A percentile compares a stretch with the other conserved stretches of the same genome.
Evolutionary conservation across 345 rosid genomes (phyloP).

Genomic region (Ailanthus altissimus): DNA sequence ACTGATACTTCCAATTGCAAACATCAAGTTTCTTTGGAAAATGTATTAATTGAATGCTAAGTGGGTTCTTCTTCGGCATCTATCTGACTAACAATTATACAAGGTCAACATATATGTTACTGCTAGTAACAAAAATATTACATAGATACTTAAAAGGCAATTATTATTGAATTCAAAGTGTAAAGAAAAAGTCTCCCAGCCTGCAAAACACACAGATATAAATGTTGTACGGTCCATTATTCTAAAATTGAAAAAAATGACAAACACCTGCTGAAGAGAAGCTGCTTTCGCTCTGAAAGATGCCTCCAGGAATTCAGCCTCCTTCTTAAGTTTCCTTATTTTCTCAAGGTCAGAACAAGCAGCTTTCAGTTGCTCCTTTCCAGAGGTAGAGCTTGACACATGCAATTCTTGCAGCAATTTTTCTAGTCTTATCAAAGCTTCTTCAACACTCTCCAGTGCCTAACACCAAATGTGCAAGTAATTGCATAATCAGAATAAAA

Average conservation of each 20-base stretch:
- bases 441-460: conserved; percentile 95
- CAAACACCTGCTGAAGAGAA: conserved; percentile 71
- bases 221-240: conserved; percentile 2
- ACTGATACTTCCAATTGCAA: not conserved
- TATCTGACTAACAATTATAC: not conserved
- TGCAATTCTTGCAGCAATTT: conserved; percentile 76
- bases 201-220: not conserved
- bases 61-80: not conserved
- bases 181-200: not conserved
- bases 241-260: not conserved
- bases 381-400: conserved; percentile 70
- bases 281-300: conserved; percentile 97
- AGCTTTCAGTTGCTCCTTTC: conserved; percentile 86
- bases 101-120: not conserved
- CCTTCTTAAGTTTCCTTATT: conserved; percentile 95
- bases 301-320: conserved; percentile 96
- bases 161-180: not conserved
- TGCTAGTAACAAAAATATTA: not conserved
- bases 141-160: not conserved
- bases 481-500: conserved; percentile 20
- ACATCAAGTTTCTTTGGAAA: not conserved
- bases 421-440: conserved; percentile 80
- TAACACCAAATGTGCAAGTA: conserved; percentile 36
- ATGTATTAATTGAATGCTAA: not conserved
- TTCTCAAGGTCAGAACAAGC: conserved; percentile 97